phyloP scores from a whole-genome alignment of 352 stramenopile species.

The Pythium dissotocum region DNA sequence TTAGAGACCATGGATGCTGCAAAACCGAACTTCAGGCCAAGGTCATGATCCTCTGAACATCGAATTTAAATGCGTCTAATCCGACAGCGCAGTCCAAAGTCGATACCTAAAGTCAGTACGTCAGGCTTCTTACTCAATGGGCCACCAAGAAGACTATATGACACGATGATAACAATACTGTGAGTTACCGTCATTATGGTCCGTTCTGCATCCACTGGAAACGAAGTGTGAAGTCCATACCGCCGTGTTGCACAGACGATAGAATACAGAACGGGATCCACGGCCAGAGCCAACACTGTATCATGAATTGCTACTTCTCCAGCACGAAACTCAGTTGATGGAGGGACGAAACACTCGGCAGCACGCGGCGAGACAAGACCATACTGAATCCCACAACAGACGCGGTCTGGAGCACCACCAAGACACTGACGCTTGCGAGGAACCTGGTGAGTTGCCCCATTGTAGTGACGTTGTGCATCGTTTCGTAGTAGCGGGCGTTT shows the following conservation, averaged over 20 bases:
- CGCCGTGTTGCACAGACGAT: neutral
- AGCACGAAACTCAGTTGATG: neutral
- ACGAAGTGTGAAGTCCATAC: neutral
- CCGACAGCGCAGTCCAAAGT: too few relatives aligned
- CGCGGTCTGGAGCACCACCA: neutral
- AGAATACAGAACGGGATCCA: neutral
- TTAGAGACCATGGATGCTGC: too few relatives aligned
- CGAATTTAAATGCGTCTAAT: too few relatives aligned
- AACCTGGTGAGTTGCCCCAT: neutral
- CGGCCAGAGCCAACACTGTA: neutral
- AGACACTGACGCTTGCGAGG: neutral
- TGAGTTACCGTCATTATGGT: too few relatives aligned
- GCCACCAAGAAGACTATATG: too few relatives aligned
- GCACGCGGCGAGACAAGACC: neutral
- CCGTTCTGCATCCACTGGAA: neutral
- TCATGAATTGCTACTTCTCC: neutral
- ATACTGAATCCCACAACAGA: neutral
- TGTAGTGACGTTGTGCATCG: neutral
- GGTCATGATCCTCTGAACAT: too few relatives aligned
- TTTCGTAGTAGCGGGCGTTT: neutral
- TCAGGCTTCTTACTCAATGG: too few relatives aligned
- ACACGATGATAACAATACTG: too few relatives aligned
- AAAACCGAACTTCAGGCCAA: too few relatives aligned
- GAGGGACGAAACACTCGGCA: neutral
- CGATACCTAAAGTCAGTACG: too few relatives aligned